These are phyloP conservation scores for Prototheca wickerhamii DNA, from an alignment of 163 green algal genomes.

Conservation along the genomic window DNA sequence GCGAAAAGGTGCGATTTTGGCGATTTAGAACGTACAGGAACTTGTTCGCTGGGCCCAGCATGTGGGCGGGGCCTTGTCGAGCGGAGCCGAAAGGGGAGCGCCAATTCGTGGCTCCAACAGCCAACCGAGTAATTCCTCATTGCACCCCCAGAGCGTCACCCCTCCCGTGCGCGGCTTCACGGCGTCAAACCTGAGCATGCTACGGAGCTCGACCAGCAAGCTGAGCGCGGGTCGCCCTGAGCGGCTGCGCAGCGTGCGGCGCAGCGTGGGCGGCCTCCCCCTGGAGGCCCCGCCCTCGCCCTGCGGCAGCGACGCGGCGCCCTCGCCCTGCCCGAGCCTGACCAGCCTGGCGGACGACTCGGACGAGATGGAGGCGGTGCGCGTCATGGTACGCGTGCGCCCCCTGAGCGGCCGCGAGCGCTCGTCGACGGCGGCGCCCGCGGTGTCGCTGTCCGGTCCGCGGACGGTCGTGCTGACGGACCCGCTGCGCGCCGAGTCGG, in stretches of 20 bases:
- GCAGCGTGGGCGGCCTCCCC: background rate
- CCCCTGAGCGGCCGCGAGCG: slow-evolving; percentile 9
- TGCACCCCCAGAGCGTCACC: background rate
- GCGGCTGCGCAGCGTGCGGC: background rate
- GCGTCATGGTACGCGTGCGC: slow-evolving; percentile 20
- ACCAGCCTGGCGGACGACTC: background rate
- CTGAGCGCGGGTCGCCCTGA: background rate
- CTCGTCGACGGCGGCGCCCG: background rate
- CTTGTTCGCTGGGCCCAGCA: too few relatives aligned
- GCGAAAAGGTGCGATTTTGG: too few relatives aligned
- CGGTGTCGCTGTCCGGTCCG: background rate
- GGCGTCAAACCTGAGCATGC: background rate
- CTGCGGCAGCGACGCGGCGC: too few relatives aligned
- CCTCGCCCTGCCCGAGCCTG: background rate
- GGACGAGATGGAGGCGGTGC: slow-evolving; percentile 1
- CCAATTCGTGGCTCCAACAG: too few relatives aligned
- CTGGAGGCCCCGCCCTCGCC: too few relatives aligned
- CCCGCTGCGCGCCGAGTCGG: slow-evolving; percentile 4
- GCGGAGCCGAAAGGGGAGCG: too few relatives aligned
- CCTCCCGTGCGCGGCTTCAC: background rate
- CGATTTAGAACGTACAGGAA: too few relatives aligned
- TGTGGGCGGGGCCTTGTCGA: too few relatives aligned
- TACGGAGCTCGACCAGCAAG: background rate
- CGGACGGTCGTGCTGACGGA: slow-evolving; percentile 18
- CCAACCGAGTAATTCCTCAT: too few relatives aligned